Conservation (phyloP, 805 yeast genomes). For the Hanseniaspora taiwanica region DNA sequence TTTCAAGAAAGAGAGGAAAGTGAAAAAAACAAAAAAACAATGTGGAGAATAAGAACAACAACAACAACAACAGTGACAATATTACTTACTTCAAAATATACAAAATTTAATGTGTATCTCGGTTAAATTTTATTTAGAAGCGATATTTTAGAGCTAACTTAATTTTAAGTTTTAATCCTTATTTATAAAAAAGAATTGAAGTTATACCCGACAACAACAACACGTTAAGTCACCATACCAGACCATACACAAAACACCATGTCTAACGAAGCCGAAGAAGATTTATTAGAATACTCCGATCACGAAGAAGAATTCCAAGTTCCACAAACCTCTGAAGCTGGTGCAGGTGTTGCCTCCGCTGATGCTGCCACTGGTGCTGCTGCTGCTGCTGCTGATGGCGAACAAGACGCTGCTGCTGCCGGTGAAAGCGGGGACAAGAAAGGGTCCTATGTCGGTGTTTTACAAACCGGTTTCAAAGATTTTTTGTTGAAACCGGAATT, state of each 20-base stretch:
- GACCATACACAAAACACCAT: conserved; percentile 27
- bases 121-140: no score
- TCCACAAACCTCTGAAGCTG: conserved; percentile 34
- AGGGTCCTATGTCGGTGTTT: conserved; percentile 96
- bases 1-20: no score
- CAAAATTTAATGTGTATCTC: no score
- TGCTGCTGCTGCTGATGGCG: conserved; percentile 25
- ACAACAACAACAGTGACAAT: no score
- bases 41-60: no score
- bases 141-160: no score
- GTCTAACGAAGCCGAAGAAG: conserved; percentile 99
- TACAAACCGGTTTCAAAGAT: conserved; percentile 97
- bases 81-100: no score
- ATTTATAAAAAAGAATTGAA: no score
- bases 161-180: no score
- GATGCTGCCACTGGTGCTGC: conserved; percentile 13
- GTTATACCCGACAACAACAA: no score
- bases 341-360: conserved; percentile 16
- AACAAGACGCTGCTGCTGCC: conserved; percentile 15
- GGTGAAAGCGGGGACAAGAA: conserved; percentile 48
- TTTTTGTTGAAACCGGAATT: conserved; percentile 93
- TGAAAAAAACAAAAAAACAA: no score
- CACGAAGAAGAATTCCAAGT: conserved; percentile 85
- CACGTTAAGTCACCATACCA: no score
- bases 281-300: conserved; percentile 96